Evolutionary conservation across 2,329 filamentous ascomycete species (phyloP), one percentile per base, ranked within the genome.

Genomic region (Orbilia javanica): DNA sequence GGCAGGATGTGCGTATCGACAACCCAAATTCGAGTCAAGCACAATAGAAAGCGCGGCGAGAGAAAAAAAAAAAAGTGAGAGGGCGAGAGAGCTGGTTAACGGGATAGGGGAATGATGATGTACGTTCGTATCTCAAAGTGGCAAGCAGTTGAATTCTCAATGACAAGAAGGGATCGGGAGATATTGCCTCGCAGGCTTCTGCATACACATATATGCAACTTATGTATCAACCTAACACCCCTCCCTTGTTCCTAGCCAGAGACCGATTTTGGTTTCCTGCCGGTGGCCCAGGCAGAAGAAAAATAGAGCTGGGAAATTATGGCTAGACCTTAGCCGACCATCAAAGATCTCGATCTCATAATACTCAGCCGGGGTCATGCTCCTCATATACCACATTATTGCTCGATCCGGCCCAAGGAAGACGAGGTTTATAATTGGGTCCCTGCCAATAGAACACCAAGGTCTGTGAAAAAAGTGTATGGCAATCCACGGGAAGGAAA

Each of bases 321-420:
- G 60, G 72, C 72, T 39, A 36, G 65, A 60, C 57, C 72, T 27
- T 52, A 70, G 57, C 57, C 65, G 48, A 48, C 64, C 71, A 20
- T 42, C n/a, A 42, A n/a, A 70, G 72, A 76, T 70, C 72, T 70
- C 46, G 65, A 76, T 76, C 60, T 13, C 64, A 60, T 27, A 36
- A 55, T 52, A 39, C 53, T 67, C 52, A 67, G 42, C 63, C 70
- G 62, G 52, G 39, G 55, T 44, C 27, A 69, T 63, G 44, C 55
- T 36, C 36, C 67, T 63, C 36, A 42, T 55, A 70, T 52, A 57
- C 50, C 27, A 63, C n/a, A 60, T 46, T 27, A 18, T 34, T 15
- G 11, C 29, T 39, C 13, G 36, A 50, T 31, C 48, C 57, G 57
- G 48, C 60, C 50, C 53, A 15, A 18, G n/a, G 27, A 34, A n/a